Evolutionary conservation across 2,329 filamentous ascomycete genomes (phyloP).

Genomic region (Thelonectria rubi): DNA sequence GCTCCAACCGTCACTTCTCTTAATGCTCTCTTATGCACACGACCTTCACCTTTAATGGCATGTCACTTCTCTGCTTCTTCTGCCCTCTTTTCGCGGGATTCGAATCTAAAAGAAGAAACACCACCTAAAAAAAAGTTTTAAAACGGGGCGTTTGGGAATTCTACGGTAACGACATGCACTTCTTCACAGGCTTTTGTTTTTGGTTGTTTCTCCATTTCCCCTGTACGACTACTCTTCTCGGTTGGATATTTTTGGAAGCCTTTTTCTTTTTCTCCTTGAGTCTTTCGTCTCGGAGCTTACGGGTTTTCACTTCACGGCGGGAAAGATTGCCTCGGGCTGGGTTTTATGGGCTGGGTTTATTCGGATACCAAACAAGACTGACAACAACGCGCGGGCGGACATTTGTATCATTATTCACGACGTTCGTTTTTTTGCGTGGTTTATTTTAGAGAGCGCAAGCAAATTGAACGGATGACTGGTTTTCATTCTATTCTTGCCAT

Average conservation of each 20-base stretch:
- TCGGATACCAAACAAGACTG: conserved; percentile 37
- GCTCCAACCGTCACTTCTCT: conserved; percentile 57
- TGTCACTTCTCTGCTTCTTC: conserved; percentile 24
- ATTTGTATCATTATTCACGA: conserved; percentile 46
- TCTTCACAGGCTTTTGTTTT: conserved; percentile 26
- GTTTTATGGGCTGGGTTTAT: conserved; percentile 20
- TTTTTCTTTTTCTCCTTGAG: conserved; percentile 14
- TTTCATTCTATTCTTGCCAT: conserved; percentile 17
- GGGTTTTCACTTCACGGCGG: conserved; percentile 19
- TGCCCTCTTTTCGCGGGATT: conserved; percentile 19
- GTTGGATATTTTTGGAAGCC: conserved; percentile 19
- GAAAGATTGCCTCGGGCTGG: conserved; percentile 18
- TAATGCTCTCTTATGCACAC: conserved; percentile 25
- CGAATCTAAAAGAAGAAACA: conserved; percentile 26
- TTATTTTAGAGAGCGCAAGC: conserved; percentile 24
- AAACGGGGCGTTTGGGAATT: conserved; percentile 31
- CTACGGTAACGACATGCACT: conserved; percentile 17
- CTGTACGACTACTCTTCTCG: conserved; percentile 49
- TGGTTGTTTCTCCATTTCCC: conserved; percentile 24
- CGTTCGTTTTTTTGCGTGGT: conserved; percentile 34
- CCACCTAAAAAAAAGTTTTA: conserved; percentile 34
- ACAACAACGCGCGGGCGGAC: conserved; percentile 29
- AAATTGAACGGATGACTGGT: conserved; percentile 20
- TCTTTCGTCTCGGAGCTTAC: conserved; percentile 27
- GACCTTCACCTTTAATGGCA: conserved; percentile 39